These are phyloP conservation scores for Ascochyta lentis DNA, from an alignment of 2,329 filamentous ascomycete species.

Conservation along the genomic window DNA sequence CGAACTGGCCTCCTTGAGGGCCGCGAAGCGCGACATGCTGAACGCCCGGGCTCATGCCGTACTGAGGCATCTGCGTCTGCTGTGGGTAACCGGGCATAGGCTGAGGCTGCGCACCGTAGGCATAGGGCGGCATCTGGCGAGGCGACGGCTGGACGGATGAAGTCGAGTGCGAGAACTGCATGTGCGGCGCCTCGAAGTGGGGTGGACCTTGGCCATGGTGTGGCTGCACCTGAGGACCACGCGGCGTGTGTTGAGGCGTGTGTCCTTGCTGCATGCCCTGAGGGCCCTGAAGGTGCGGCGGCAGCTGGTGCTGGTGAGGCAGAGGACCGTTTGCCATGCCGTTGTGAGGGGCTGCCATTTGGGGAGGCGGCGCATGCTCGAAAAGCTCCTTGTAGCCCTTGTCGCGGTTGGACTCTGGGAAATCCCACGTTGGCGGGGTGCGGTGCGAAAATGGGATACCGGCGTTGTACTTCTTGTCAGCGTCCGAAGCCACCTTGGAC, in stretches of 20 bases:
- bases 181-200: conserved; percentile 81
- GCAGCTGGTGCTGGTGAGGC: conserved; percentile 83
- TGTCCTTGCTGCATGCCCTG: conserved; percentile 72
- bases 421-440: conserved; percentile 85
- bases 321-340: conserved; percentile 69
- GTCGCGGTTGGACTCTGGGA: conserved; percentile 72
- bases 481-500: conserved; percentile 65
- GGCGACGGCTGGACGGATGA: conserved; percentile 85
- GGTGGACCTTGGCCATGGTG: conserved; percentile 74
- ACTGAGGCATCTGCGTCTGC: conserved; percentile 68
- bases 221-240: conserved; percentile 77
- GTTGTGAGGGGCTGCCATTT: conserved; percentile 70
- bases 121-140: conserved; percentile 72
- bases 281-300: conserved; percentile 77
- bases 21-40: conserved; percentile 76
- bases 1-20: conserved; percentile 76
- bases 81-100: conserved; percentile 56
- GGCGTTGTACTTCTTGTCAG: conserved; percentile 67
- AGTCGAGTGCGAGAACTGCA: conserved; percentile 83
- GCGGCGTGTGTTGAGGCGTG: conserved; percentile 77
- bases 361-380: conserved; percentile 65
- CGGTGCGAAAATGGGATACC: conserved; percentile 86
- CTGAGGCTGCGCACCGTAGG: conserved; percentile 72
- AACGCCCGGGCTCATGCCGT: conserved; percentile 72
- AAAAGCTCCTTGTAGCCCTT: conserved; percentile 83